Evolutionary conservation across 495 filamentous ascomycete species (phyloP).

Genomic region (Tuber calosporum): DNA sequence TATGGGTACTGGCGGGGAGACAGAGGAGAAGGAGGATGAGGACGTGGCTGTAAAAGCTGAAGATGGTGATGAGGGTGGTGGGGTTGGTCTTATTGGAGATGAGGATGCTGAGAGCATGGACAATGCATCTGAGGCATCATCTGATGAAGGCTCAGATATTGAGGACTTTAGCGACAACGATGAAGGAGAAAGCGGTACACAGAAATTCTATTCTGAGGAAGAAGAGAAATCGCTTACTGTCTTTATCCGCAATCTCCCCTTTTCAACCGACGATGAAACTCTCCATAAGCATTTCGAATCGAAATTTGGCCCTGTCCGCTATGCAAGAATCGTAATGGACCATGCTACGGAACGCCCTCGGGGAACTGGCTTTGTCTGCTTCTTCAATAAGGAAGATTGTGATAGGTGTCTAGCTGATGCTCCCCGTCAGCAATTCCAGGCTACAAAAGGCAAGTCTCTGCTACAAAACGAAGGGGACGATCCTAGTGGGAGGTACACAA

Average conservation of each 20-base stretch:
- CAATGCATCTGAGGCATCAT: slow-evolving; percentile 32
- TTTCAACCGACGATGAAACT: slow-evolving; percentile 67
- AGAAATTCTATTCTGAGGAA: slow-evolving; percentile 32
- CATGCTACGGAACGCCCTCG: slow-evolving; percentile 71
- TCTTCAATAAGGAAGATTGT: slow-evolving; percentile 68
- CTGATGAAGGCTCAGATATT: slow-evolving; percentile 40
- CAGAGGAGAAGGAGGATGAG: slow-evolving; percentile 42
- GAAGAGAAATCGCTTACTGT: slow-evolving; percentile 62
- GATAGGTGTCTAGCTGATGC: slow-evolving; percentile 64
- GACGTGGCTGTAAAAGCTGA: slow-evolving; percentile 47
- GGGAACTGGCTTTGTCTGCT: slow-evolving; percentile 92
- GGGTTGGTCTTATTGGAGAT: slow-evolving; percentile 40
- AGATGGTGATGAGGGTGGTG: slow-evolving; percentile 44
- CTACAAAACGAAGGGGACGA: slow-evolving; percentile 76
- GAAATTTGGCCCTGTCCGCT: slow-evolving; percentile 74
- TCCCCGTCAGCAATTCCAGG: slow-evolving; percentile 49
- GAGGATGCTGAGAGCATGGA: slow-evolving; percentile 43
- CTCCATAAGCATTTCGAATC: slow-evolving; percentile 70
- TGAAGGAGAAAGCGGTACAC: slow-evolving; percentile 21
- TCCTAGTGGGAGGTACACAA: slow-evolving; percentile 69
- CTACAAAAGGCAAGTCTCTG: slow-evolving; percentile 62
- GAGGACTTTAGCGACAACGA: slow-evolving; percentile 20
- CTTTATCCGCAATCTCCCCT: slow-evolving; percentile 93
- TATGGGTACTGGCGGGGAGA: slow-evolving; percentile 38
- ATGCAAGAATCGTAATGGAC: slow-evolving; percentile 84